These are phyloP conservation scores for Neonectria coccinea DNA, from an alignment of 2,329 filamentous ascomycete species.

Conservation along the genomic window DNA sequence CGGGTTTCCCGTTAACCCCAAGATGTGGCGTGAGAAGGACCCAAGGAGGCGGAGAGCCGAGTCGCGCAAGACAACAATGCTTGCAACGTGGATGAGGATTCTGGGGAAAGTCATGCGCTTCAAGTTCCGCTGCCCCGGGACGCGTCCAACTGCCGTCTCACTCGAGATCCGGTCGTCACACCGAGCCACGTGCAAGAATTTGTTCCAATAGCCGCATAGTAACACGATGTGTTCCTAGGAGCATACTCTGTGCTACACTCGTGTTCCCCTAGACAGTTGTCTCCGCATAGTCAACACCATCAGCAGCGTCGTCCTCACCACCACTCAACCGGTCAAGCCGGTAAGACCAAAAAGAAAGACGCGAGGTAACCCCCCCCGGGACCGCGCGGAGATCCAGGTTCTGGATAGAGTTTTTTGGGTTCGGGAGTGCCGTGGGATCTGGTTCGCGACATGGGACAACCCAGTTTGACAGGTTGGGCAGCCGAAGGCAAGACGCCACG, in stretches of 20 bases:
- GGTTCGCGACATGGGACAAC: background rate
- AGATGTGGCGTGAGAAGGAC: background rate
- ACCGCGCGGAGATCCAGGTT: slow-evolving; percentile 14
- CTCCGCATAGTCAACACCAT: background rate
- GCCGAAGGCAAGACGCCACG: slow-evolving; percentile 42
- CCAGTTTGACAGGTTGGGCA: slow-evolving; percentile 34
- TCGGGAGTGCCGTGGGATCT: slow-evolving; percentile 17
- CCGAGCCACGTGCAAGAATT: slow-evolving; percentile 22
- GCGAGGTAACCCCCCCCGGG: background rate
- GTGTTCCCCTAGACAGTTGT: background rate
- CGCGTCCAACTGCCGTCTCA: background rate
- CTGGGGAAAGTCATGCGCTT: background rate
- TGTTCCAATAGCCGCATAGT: background rate
- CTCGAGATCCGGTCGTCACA: background rate
- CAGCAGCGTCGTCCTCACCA: background rate
- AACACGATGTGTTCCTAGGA: background rate
- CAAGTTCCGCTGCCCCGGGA: background rate
- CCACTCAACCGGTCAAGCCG: background rate
- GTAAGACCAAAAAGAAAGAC: background rate
- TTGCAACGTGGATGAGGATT: background rate
- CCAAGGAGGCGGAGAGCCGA: background rate
- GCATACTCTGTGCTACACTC: background rate
- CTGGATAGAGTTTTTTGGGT: slow-evolving; percentile 27
- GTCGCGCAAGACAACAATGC: background rate
- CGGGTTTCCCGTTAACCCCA: slow-evolving; percentile 2